These are phyloP conservation scores for Phytophthora sp. DNA, from an alignment of 352 stramenopile genomes.

Conservation along the genomic window DNA sequence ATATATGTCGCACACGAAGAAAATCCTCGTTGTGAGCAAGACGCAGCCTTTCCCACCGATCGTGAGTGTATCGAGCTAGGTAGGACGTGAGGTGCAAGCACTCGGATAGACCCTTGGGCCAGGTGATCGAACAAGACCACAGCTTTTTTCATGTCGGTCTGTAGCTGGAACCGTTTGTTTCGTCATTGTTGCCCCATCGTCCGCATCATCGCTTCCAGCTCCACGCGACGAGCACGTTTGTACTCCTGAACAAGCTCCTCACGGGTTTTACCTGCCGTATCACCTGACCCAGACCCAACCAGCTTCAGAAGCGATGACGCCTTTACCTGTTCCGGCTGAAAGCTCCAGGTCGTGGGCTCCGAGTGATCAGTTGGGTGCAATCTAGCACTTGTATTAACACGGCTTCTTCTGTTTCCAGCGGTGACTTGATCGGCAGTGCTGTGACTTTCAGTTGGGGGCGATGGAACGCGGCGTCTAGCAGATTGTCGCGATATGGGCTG, in stretches of 20 bases:
- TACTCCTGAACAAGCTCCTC: constrained; percentile 69
- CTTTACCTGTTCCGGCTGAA: constrained; percentile 21
- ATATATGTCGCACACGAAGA: constrained; percentile 97
- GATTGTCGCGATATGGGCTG: background rate
- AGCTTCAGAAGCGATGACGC: constrained; percentile 67
- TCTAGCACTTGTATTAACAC: constrained; percentile 12
- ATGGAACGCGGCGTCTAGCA: constrained; percentile 4
- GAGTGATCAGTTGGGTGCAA: constrained; percentile 5
- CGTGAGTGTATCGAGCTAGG: constrained; percentile 74
- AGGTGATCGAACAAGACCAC: background rate
- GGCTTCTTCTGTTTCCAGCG: constrained; percentile 19
- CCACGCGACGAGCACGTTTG: constrained; percentile 61
- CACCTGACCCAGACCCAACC: constrained; percentile 35
- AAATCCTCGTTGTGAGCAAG: constrained; percentile 96
- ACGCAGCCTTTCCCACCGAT: constrained; percentile 93
- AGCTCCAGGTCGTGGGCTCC: constrained; percentile 2
- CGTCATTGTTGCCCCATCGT: constrained; percentile 67
- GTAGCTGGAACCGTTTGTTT: background rate
- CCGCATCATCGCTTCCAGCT: constrained; percentile 72
- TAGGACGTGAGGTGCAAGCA: background rate
- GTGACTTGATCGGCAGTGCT: constrained; percentile 5
- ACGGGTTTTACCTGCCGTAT: constrained; percentile 52
- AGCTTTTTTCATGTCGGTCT: background rate
- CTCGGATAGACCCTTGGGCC: constrained; percentile 14
- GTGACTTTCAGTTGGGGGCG: constrained; percentile 18